Percentiles rank a stretch among this genome's conserved stretches.
Conservation (phyloP, 2,329 filamentous ascomycete species). For the Aspergillus pseudoterreus region DNA sequence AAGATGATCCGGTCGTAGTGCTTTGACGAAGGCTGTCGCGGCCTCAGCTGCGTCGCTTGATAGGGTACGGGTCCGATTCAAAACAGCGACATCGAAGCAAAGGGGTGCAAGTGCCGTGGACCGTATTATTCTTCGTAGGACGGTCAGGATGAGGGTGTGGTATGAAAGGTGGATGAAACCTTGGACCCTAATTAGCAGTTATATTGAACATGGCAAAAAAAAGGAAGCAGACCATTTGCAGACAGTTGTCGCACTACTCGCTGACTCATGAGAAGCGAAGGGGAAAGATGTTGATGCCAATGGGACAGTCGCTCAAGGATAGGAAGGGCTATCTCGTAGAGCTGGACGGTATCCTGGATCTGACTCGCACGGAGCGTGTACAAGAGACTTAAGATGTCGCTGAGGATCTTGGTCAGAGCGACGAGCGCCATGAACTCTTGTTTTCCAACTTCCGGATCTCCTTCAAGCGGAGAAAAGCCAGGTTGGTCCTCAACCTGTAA, state of each 20-base stretch:
- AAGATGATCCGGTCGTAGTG: no score
- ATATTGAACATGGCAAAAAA: constrained; percentile 5
- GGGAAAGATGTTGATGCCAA: constrained; percentile 9
- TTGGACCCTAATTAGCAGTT: no score
- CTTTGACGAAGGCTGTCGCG: no score
- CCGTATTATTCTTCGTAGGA: no score
- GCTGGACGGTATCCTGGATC: constrained; percentile 5
- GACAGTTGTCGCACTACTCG: constrained; percentile 6
- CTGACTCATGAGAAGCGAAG: constrained; percentile 5
- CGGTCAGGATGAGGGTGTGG: no score
- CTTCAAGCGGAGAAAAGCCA: constrained; percentile 8
- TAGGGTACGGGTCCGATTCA: no score
- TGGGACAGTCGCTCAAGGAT: constrained; percentile 5
- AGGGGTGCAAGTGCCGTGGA: no score
- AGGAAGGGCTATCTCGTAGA: constrained; percentile 8
- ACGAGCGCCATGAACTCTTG: constrained; percentile 9
- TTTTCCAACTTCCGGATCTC: constrained; percentile 3
- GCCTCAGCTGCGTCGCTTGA: no score
- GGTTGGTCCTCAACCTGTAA: constrained; percentile 14
- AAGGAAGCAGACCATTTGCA: constrained; percentile 7
- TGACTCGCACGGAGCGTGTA: constrained; percentile 10
- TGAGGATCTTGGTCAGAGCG: constrained; percentile 13
- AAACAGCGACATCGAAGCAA: no score
- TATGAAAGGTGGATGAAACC: no score
- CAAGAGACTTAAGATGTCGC: constrained; percentile 7